Base-by-base conservation (phyloP, 495 filamentous ascomycete species). In the Parathielavia hyrcaniae region DNA sequence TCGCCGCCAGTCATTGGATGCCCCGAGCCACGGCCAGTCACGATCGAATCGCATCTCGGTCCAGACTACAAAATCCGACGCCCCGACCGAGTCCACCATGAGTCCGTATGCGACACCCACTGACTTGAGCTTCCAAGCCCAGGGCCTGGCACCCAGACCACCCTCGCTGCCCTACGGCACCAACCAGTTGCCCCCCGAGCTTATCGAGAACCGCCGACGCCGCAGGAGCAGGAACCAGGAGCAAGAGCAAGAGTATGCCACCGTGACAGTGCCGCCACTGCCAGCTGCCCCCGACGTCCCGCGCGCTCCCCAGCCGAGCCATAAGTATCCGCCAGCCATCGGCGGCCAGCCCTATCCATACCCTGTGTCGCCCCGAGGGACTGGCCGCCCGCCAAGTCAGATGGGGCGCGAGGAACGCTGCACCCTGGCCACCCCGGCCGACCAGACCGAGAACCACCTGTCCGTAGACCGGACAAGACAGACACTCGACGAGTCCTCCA, bases 261-360 rank as follows among this genome's bases (percentile, higher is more conserved):
- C 63, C 22, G 66, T 68, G 45, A 57, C 60, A 5, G 61, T 38
- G 30, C 59, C 63, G 4, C 57, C 70, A 36, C 79, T 74, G 7
- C 82, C 81, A 56, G 75, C 77, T 43, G 83, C 79, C 22, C 80
- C 83, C 51, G 83, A 85, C 53, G 79, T 75, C 2, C 83, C 83
- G 5, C 78, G 77, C 64, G 75, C 76, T 23, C 81, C 79, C 22
- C 79, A 83, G 1, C 67, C 79, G n/a, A 83, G 81, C 43, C 86
- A 83, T 65, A 76, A 70, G 57, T 69, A 77, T 19, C 75, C 79
- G 23, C 74, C 81, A 56, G 70, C 65, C 34, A 73, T 65, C 58
- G 71, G 69, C n/a, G 65, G 67, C 48, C 63, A 67, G 16, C 62
- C 68, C 17, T 65, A 69, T 40, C 61, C 67, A 11, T 65, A 73